Evolutionary conservation across 2,329 filamentous ascomycete genomes (phyloP), one percentile per base, ranked within the genome.

Genomic region (Ophiobolus disseminans): DNA sequence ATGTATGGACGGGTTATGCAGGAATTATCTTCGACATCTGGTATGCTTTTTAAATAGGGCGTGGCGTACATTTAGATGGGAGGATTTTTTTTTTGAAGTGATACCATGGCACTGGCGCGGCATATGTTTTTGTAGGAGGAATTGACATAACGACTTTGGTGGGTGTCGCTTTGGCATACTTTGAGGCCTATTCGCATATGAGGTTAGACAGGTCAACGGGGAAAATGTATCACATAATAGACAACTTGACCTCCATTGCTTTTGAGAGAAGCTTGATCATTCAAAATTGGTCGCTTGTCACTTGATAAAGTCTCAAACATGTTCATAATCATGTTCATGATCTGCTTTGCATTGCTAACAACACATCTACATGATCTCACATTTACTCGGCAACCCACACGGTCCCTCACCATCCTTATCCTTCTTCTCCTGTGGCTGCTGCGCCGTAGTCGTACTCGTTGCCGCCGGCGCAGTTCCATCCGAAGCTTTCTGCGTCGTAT

Each of bases 371-470:
- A 86, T 76, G 61, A 94, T 83, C 37, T 77, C 75, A 73, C 90
- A 94, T 68, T 92, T 92, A 41, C 78, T 76, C 23, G 90, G 90
- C 62, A 94, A 76, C 17, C 90, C 89, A 69, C 90, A 95, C 36
- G 88, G 88, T 0, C 89, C 87, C 66, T 87, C 83, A 47, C 82
- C 81, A 55, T 82, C 72, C 40, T 73, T 72, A 44, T 66, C 64
- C 45, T 75, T 63, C 42, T 63, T 64, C 50, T 68, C 45, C 39
- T 65, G 60, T 22, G 68, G 66, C 40, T 41, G 42, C 7, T 13
- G 30, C 16, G 60, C 48, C n/a, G 57, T 47, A 5, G 49, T 32
- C 17, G 63, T 48, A 62, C 65, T 37, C 30, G 55, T 42, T 22
- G 47, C 34, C 48, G 53, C 45, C 22, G 61, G 36, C 57, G 62